phyloP scores from a whole-genome alignment of 1,284 basidiomycete species.

The Cryptococcus sp. region DNA sequence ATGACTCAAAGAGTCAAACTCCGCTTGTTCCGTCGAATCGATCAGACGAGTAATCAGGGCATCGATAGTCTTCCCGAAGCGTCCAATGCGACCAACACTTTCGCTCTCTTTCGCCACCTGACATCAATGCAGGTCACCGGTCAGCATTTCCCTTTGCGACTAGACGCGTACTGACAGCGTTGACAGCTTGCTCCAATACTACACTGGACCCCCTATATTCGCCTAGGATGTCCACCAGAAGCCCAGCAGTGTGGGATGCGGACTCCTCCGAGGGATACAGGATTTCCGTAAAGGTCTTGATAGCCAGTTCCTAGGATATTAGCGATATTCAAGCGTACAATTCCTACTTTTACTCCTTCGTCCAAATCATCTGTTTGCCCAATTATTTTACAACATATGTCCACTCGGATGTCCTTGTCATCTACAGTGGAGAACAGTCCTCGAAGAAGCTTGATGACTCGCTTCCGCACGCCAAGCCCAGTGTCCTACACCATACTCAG shows the following conservation, averaged over 20 bases:
- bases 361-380: constrained; percentile 88
- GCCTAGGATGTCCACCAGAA: constrained; percentile 81
- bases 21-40: constrained; percentile 60
- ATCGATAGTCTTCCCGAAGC: constrained; percentile 64
- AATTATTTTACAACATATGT: constrained; percentile 76
- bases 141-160: not conserved
- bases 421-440: constrained; percentile 71
- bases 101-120: constrained; percentile 26
- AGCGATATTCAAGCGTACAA: not conserved
- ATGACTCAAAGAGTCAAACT: constrained; percentile 42
- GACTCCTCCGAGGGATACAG: constrained; percentile 63
- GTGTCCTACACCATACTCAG: constrained; percentile 65
- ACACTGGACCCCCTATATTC: constrained; percentile 79
- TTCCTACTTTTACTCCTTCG: constrained; percentile 71
- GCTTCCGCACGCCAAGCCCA: constrained; percentile 86
- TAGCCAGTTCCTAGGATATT: constrained; percentile 70
- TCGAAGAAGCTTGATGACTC: constrained; percentile 90
- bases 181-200: constrained; percentile 79
- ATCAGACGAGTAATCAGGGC: constrained; percentile 81
- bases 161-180: constrained; percentile 55
- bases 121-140: not conserved
- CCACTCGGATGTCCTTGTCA: constrained; percentile 64
- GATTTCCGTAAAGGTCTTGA: constrained; percentile 83
- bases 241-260: constrained; percentile 60
- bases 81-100: constrained; percentile 10